These are phyloP conservation scores for Pichia heedii DNA, from an alignment of 805 yeast species.

Conservation along the genomic window DNA sequence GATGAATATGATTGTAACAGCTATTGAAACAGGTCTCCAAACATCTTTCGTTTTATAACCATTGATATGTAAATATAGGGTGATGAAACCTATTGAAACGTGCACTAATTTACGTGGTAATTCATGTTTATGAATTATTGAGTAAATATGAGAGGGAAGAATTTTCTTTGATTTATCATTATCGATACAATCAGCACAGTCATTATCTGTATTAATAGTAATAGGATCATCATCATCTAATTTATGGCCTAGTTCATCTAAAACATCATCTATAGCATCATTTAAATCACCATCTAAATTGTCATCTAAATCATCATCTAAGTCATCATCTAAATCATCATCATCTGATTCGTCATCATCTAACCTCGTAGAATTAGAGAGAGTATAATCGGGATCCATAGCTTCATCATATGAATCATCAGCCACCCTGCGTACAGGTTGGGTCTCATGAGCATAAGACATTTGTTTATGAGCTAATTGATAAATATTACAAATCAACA, in stretches of 20 bases:
- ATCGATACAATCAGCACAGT: too few species aligned
- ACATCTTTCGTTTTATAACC: constrained; percentile 51
- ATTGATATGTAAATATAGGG: constrained; percentile 60
- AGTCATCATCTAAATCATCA: constrained; percentile 3
- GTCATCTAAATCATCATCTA: not conserved
- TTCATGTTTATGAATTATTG: constrained; percentile 55
- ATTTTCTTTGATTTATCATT: not conserved
- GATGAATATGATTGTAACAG: constrained; percentile 47
- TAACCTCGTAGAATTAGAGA: constrained; percentile 5
- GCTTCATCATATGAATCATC: constrained; percentile 29
- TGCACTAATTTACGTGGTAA: constrained; percentile 83
- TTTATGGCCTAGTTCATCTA: too few species aligned
- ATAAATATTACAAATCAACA: constrained; percentile 9
- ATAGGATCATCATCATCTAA: too few species aligned
- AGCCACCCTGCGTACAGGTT: constrained; percentile 39
- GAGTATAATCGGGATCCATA: constrained; percentile 22
- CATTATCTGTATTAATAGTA: too few species aligned
- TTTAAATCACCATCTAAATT: not conserved
- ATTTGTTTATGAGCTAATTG: not conserved
- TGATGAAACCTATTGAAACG: constrained; percentile 77
- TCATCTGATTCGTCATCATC: constrained; percentile 7
- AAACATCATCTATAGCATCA: not conserved
- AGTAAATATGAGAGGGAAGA: constrained; percentile 14
- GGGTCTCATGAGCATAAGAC: too few species aligned
- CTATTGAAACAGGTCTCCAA: constrained; percentile 47